Percentiles rank a stretch among this genome's conserved stretches.
phyloP scores from a whole-genome alignment of 208 protist genomes.

The Leishmania amazonensis region DNA sequence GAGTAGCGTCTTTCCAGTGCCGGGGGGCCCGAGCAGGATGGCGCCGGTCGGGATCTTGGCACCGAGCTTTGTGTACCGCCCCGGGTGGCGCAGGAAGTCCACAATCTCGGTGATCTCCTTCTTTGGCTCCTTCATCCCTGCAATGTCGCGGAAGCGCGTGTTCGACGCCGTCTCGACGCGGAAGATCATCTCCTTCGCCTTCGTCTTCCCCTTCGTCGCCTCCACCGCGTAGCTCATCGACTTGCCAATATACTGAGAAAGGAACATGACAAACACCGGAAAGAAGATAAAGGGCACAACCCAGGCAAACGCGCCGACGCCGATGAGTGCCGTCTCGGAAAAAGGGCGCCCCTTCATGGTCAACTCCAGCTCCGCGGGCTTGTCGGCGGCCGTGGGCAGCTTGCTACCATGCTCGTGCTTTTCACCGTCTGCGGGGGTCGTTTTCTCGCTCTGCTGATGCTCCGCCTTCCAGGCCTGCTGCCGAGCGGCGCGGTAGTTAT shows the following conservation, averaged over 20 bases:
- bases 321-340: conserved; percentile 63
- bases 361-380: conserved; percentile 43
- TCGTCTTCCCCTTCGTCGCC: conserved; percentile 49
- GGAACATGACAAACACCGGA: conserved; percentile 78
- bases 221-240: conserved; percentile 53
- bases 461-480: conserved; percentile 15
- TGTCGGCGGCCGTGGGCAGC: conserved; percentile 9
- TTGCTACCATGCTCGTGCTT: conserved; percentile 1
- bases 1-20: conserved; percentile 95
- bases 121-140: conserved; percentile 96
- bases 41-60: conserved; percentile 87
- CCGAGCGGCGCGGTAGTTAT: conserved; percentile 32
- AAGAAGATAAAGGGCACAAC: conserved; percentile 85
- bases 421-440: background rate
- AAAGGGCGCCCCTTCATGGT: conserved; percentile 48
- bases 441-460: conserved; percentile 26
- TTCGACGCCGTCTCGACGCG: conserved; percentile 49
- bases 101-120: conserved; percentile 97
- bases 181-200: conserved; percentile 74
- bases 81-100: conserved; percentile 93
- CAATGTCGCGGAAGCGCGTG: conserved; percentile 83
- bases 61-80: conserved; percentile 74
- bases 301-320: conserved; percentile 73
- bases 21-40: conserved; percentile 92
- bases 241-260: conserved; percentile 71